Base-by-base conservation (phyloP, 1,284 basidiomycete genomes). In the Ustilago trichophora region DNA sequence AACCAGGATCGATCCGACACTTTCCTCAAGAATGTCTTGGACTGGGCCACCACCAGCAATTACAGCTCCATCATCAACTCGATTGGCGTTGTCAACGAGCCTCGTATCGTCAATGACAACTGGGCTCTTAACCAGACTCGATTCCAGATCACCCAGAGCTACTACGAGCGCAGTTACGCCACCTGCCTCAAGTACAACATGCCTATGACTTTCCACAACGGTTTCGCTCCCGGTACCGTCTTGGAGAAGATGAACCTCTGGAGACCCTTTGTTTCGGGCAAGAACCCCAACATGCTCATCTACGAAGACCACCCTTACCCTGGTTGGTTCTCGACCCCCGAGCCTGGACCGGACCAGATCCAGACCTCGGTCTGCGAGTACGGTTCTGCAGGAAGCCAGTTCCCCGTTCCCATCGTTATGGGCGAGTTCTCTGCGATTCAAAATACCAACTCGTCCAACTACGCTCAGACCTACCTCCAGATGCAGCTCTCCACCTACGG, bases 291-390 rank as follows among this genome's bases (percentile, higher is more conserved):
- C 48, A 69, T 59, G 52, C 64, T 80, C 40, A 65, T 73, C 41
- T 77, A 76, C 62, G 73, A 76, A 42, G 67, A 77, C 42, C 76
- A 80, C 49, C 77, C 77, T 12, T 78, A 78, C 65, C 76, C 77
- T 0, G 77, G 73, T 4, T 80, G 74, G 74, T 80, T 75, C 69
- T 25, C 37, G 6, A 42, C 16, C 1, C 72, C 72, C 8, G 53
- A 63, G 19, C 59, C 57, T 2, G 57, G 68, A 18, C 25, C 37
- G 19, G n/a, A 27, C 5, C n/a, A 31, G 34, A 73, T 77, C 38
- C 49, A 63, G 33, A 36, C 63, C 13, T 58, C 47, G 25, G 69
- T 78, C n/a, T 80, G 78, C 58, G 43, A 57, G 22, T 62, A 70
- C 32, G 70, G 68, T n/a, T 13, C 67, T 10, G 42, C 65, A 0